phyloP scores from a whole-genome alignment of 2,329 filamentous ascomycete species.

The Sporothrix brasiliensis region DNA sequence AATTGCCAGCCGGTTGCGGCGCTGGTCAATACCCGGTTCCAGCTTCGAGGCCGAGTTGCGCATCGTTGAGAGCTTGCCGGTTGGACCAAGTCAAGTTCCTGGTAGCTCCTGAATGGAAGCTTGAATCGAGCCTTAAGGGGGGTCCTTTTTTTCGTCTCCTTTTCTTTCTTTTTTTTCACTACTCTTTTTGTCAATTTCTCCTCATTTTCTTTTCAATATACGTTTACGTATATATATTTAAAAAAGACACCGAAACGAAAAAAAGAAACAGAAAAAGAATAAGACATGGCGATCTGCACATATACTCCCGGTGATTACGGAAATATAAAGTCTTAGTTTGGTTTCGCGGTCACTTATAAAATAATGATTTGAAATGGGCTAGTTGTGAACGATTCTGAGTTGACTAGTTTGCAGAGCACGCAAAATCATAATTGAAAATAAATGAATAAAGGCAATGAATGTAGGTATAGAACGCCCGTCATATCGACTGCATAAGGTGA shows the following conservation, averaged over 20 bases:
- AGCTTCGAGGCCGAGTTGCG: slow-evolving; percentile 39
- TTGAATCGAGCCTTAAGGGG: too few species aligned
- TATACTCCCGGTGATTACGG: too few species aligned
- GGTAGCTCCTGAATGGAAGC: background rate
- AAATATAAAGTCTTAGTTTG: too few species aligned
- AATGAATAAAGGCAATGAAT: too few species aligned
- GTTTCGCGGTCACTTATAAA: too few species aligned
- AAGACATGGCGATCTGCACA: background rate
- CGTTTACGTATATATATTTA: background rate
- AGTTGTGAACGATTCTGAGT: too few species aligned
- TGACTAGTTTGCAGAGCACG: too few species aligned
- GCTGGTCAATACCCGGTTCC: slow-evolving; percentile 43
- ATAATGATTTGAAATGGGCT: too few species aligned
- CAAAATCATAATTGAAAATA: too few species aligned
- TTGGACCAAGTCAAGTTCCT: background rate
- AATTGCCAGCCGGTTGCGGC: slow-evolving; percentile 40
- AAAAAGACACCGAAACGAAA: background rate
- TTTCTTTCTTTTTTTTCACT: background rate
- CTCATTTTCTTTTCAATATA: too few species aligned
- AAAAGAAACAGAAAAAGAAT: background rate
- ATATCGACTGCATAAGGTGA: background rate
- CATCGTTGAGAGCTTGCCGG: slow-evolving; percentile 34
- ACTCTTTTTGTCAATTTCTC: background rate
- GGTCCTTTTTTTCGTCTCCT: background rate
- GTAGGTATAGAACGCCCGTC: slow-evolving; percentile 12